Conservation (phyloP, 192 early-diverging fungal species). For the Backusella sp. region DNA sequence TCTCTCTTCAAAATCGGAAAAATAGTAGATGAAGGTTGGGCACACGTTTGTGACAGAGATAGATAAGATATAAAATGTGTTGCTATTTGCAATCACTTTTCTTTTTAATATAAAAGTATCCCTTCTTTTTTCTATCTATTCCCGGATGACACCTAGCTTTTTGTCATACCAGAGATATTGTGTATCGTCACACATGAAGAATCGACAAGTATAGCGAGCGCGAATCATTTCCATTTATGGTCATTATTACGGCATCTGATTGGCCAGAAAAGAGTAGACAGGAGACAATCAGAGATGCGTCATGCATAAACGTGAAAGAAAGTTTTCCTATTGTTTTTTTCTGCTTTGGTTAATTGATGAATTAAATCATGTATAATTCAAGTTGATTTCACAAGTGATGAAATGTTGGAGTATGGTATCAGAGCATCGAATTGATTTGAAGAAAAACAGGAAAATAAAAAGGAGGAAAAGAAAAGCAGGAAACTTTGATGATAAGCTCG, state of each 20-base stretch:
- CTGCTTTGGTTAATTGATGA: neutral
- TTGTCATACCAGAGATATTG: neutral
- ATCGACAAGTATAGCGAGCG: neutral
- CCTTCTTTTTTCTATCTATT: neutral
- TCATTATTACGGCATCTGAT: neutral
- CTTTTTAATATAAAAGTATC: neutral
- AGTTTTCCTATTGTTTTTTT: too few relatives aligned
- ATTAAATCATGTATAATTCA: neutral
- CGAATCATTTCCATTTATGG: neutral
- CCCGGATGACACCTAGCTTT: neutral
- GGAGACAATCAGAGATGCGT: neutral
- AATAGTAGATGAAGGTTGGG: neutral
- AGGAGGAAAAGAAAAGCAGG: neutral
- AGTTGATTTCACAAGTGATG: too few relatives aligned
- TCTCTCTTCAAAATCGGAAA: neutral
- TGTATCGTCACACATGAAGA: neutral
- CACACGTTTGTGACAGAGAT: too few relatives aligned
- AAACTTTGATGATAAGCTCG: too few relatives aligned
- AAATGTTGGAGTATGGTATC: neutral
- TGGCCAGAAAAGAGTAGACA: neutral
- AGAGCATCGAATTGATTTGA: too few relatives aligned
- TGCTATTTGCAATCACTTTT: neutral
- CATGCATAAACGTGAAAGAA: neutral
- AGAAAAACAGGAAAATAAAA: neutral
- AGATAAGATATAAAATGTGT: too few relatives aligned